Conservation (phyloP, 768 basidiomycete genomes). For the Baorangia bicolor region DNA sequence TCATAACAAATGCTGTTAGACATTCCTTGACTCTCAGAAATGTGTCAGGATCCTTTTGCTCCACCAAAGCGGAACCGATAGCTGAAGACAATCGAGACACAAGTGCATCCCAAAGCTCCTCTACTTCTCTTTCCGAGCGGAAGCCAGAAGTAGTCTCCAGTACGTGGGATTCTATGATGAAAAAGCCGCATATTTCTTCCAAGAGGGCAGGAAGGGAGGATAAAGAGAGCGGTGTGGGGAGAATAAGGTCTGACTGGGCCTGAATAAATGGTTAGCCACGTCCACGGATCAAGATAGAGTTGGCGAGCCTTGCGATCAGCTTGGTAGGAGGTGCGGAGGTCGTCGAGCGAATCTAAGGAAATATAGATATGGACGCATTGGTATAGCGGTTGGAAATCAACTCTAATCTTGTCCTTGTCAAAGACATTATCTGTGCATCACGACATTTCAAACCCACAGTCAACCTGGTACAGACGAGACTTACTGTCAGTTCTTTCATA, state of each 20-base stretch:
- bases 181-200: slow-evolving; percentile 95
- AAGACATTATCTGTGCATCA: slow-evolving; percentile 72
- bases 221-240: slow-evolving; percentile 70
- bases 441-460: slow-evolving; percentile 9
- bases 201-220: slow-evolving; percentile 71
- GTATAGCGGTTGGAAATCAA: slow-evolving; percentile 94
- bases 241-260: slow-evolving; percentile 97
- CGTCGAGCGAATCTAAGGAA: slow-evolving; percentile 85
- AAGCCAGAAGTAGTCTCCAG: slow-evolving; percentile 86
- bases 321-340: slow-evolving; percentile 90
- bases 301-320: slow-evolving; percentile 84
- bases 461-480: slow-evolving; percentile 27
- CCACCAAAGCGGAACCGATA: slow-evolving; percentile 68
- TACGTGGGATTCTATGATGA: slow-evolving; percentile 94
- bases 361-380: slow-evolving; percentile 98
- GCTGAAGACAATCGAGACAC: slow-evolving; percentile 69
- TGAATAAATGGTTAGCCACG: slow-evolving; percentile 34
- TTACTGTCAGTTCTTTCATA: slow-evolving; percentile 94
- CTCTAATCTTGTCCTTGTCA: slow-evolving; percentile 83
- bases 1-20: slow-evolving; percentile 84
- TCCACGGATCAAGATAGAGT: background rate
- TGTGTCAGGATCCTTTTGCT: slow-evolving; percentile 75
- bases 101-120: slow-evolving; percentile 93
- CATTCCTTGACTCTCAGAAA: slow-evolving; percentile 84
- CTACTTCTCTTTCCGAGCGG: slow-evolving; percentile 87